Percentiles rank a stretch among this genome's conserved stretches.
These are phyloP conservation scores for Smittium mucronatum DNA, from an alignment of 371 early-diverging fungal genomes.

Conservation along the genomic window DNA sequence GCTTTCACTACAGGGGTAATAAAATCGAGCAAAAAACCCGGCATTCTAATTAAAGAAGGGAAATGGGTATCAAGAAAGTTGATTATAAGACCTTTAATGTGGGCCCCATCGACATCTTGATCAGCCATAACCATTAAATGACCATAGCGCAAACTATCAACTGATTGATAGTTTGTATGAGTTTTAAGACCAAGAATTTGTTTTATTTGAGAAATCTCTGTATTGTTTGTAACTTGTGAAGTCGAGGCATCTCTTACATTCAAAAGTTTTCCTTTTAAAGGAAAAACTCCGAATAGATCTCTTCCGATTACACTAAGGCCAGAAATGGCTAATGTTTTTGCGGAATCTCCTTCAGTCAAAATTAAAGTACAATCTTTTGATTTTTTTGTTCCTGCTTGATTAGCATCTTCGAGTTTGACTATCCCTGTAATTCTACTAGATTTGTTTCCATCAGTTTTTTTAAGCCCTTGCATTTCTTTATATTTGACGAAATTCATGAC, in stretches of 20 bases:
- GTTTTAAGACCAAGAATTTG: conserved; percentile 96
- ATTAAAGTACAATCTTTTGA: conserved; percentile 89
- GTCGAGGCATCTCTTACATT: conserved; percentile 94
- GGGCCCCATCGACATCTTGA: conserved; percentile 99
- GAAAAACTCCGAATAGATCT: conserved; percentile 96
- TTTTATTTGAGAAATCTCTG: conserved; percentile 88
- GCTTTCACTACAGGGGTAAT: conserved; percentile 98
- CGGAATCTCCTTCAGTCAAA: conserved; percentile 99
- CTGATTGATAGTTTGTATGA: conserved; percentile 62
- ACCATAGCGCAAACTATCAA: conserved; percentile 85
- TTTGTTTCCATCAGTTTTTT: conserved; percentile 86
- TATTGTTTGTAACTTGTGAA: conserved; percentile 70
- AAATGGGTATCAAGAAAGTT: conserved; percentile 98
- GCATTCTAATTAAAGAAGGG: conserved; percentile 87
- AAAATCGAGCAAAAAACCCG: conserved; percentile 95
- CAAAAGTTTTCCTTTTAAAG: conserved; percentile 95
- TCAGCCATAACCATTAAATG: conserved; percentile 99
- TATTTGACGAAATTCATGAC: conserved; percentile 65
- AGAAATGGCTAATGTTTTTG: conserved; percentile 90
- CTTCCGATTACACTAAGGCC: conserved; percentile 93
- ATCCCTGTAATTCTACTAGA: conserved; percentile 70
- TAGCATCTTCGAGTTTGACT: conserved; percentile 97
- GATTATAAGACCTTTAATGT: conserved; percentile 98
- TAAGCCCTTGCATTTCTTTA: conserved; percentile 76
- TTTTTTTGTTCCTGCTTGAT: conserved; percentile 77